Percentiles rank a stretch among this genome's conserved stretches.
phyloP scores from a whole-genome alignment of 805 yeast species.

The Metschnikowia dekortorum region DNA sequence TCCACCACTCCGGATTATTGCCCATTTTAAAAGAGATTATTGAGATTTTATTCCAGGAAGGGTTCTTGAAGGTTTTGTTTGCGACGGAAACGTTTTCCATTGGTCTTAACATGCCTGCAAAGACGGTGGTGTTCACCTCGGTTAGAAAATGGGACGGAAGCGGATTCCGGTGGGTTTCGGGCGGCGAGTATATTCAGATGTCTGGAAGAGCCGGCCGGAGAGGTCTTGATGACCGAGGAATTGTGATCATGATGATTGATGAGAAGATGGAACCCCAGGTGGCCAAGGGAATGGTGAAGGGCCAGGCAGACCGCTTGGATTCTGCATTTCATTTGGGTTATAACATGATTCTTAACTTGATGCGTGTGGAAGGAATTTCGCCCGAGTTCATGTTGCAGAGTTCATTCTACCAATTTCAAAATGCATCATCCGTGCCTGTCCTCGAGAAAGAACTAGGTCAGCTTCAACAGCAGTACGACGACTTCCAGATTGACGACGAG shows the following conservation, averaged over 20 bases:
- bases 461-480: slow-evolving; percentile 45
- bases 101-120: slow-evolving; percentile 99
- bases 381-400: slow-evolving; percentile 96
- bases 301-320: slow-evolving; percentile 95
- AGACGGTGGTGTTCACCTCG: slow-evolving; percentile 95
- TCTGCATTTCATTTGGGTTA: slow-evolving; percentile 97
- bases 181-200: slow-evolving; percentile 99
- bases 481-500: slow-evolving; percentile 67
- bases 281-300: slow-evolving; percentile 99
- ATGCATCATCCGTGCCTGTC: slow-evolving; percentile 82
- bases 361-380: slow-evolving; percentile 97
- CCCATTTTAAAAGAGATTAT: slow-evolving; percentile 93
- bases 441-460: slow-evolving; percentile 65
- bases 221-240: slow-evolving; percentile 98
- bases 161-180: slow-evolving; percentile 98
- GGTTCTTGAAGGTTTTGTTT: slow-evolving; percentile 86
- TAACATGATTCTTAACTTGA: slow-evolving; percentile 91
- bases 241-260: slow-evolving; percentile 98
- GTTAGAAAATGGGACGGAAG: slow-evolving; percentile 98
- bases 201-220: slow-evolving; percentile 99
- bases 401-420: slow-evolving; percentile 94
- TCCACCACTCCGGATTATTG: slow-evolving; percentile 93
- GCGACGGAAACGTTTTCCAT: slow-evolving; percentile 98
- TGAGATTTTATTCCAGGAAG: slow-evolving; percentile 96
- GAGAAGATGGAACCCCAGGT: slow-evolving; percentile 99